Evolutionary conservation across 1,284 basidiomycete genomes (phyloP), one percentile per base, ranked within the genome.

Genomic region (Cutaneotrichosporon cavernicola): DNA sequence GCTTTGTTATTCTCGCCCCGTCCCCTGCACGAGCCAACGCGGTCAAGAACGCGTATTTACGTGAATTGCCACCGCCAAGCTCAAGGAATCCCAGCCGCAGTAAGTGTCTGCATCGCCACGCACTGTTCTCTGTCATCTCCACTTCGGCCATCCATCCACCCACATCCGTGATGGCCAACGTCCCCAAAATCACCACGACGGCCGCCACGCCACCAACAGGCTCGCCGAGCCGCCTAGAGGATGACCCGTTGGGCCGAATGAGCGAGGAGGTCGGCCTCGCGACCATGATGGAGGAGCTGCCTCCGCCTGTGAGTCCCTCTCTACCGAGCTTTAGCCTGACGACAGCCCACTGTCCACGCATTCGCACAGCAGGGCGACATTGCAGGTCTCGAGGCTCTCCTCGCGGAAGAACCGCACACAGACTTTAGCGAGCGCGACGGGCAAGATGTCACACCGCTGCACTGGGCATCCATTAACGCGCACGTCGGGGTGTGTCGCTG

Each of bases 401-500:
- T 94, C 53, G 87, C 89, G 70, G 88, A 87, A 0, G 58, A 65
- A 38, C 90, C 90, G 3, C 82, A 85, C 16, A 40, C 57, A 8
- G 65, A 66, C 55, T 90, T 89, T 4, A 81, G 84, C 49, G 90
- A 92, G 76, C 84, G 89, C 55, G 96, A 99, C 80, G 83, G 86
- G 26, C 90, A 97, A 78, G 92, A 93, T 72, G 92, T 98, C 71
- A 96, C 95, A 0, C 90, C 96, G 0, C 85, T 99, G 5, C 96
- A 99, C 77, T 99, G 96, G 96, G 93, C 97, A 4, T 89, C 95
- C 32, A 81, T 81, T 68, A 80, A 81, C 64, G 79, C 78, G n/a
- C 80, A 81, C 62, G 73, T 79, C 26, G 72, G 65, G 2, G 75
- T 74, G 8, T 78, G 77, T 56, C 62, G 75, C 31, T 90, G 89